Percentiles rank a stretch among this genome's conserved stretches.
Conservation (phyloP, 108 stramenopile genomes). For the Nitzschia sp. region DNA sequence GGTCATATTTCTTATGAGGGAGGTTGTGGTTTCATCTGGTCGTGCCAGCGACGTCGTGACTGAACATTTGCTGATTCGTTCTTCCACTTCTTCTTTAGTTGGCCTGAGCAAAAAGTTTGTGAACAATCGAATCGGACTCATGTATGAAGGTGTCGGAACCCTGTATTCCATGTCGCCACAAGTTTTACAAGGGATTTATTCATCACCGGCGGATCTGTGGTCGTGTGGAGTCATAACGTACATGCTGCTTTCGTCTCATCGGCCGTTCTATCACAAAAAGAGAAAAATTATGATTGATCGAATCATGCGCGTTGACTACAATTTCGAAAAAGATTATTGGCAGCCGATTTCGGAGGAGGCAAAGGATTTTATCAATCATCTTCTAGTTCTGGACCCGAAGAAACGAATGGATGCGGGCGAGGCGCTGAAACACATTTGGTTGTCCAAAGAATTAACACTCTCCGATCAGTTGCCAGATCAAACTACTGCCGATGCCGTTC, state of each 20-base stretch:
- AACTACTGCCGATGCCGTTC: constrained; percentile 22
- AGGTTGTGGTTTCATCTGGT: too few relatives aligned
- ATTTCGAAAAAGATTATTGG: constrained; percentile 59
- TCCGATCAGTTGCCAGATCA: constrained; percentile 24
- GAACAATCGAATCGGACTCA: constrained; percentile 24
- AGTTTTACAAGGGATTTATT: constrained; percentile 78
- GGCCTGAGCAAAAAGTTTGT: constrained; percentile 72
- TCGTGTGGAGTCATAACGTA: constrained; percentile 68
- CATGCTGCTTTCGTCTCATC: constrained; percentile 56
- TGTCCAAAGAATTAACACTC: constrained; percentile 45
- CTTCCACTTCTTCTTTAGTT: constrained; percentile 18
- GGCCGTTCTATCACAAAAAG: constrained; percentile 66
- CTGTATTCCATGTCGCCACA: constrained; percentile 81
- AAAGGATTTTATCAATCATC: constrained; percentile 57
- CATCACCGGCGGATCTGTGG: constrained; percentile 83
- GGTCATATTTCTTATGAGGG: too few relatives aligned
- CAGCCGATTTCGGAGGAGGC: constrained; percentile 48
- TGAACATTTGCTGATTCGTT: background rate
- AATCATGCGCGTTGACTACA: constrained; percentile 63
- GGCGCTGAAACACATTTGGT: constrained; percentile 55
- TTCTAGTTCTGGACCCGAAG: constrained; percentile 69
- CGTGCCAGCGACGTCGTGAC: too few relatives aligned
- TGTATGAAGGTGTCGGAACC: constrained; percentile 78
- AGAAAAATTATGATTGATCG: constrained; percentile 48
- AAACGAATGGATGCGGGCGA: constrained; percentile 49